Base-by-base conservation (phyloP, 1,284 basidiomycete genomes). In the Cryptococcus sp. region DNA sequence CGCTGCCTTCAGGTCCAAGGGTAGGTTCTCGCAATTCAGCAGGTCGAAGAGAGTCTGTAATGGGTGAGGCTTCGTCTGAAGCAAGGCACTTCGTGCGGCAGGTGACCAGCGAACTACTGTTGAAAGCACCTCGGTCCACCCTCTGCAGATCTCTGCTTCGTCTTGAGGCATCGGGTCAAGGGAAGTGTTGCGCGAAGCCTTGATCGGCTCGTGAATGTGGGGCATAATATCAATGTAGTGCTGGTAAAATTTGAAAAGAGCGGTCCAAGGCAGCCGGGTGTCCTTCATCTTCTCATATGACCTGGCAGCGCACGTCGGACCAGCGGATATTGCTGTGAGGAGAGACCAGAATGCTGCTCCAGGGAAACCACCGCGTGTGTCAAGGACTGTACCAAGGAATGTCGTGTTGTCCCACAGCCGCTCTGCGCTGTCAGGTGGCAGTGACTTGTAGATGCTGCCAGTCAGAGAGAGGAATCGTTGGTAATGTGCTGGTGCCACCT, bases 1-100 rank as follows among this genome's bases (percentile, higher is more conserved):
- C 1, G 88, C 85, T 0, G 92, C 93, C 70, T 97, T 97, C 55
- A 98, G 83, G 69, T 97, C 93, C n/a, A 95, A 80, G 3, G 61
- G 61, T 47, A 96, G 83, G 70, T 96, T 91, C 11, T 88, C 85
- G 8, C 91, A 83, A 25, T 89, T 90, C 62, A 91, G 83, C 42
- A 93, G 84, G 4, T 86, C 86, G 46, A 93, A 84, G 4, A 95
- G 80, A 0, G 88, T 88, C 1, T 86, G 86, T 55, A 97, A 85
- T 0, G 91, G 90, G 52, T 89, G 85, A 2, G 85, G 84, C 76
- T 93, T 90, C 23, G 86, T 82, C 49, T 88, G 85, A 16, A 98
- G 84, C 22, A 77, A 52, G 1, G 69, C 62, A 16, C 62, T 64
- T 46, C 72, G 61, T 10, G 71, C 72, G 3, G 71, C 57, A 4